Evolutionary conservation across 2,329 filamentous ascomycete species (phyloP), one percentile per base, ranked within the genome.

Genomic region (Triangularia setosa): DNA sequence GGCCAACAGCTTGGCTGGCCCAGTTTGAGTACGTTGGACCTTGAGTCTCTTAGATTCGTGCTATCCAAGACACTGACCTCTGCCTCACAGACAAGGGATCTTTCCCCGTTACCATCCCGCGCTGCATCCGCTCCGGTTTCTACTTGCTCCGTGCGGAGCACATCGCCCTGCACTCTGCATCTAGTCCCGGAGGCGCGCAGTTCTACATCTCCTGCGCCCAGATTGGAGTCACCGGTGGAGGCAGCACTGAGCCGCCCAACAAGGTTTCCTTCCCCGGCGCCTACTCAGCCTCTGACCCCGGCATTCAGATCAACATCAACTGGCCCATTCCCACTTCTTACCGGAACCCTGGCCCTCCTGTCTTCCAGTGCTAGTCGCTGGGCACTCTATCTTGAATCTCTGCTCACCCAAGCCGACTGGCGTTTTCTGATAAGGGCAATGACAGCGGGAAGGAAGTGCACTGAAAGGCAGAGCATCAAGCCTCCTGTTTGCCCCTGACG

Each of bases 101-200:
- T 27, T 75, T 81, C 65, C 72, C 72, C 55, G 77, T 81, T 33
- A 75, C 74, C 48, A 77, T 83, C 58, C 80, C 80, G 2, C 68
- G 66, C 23, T 80, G 78, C 66, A 77, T 82, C 52, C 74, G 75
- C 0, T 68, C 79, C 3, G 80, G 81, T 57, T 77, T 80, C 68
- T 83, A 83, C 67, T 76, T 83, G 27, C 72, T 83, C 23, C 78
- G 81, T 28, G 78, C 79, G 23, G 81, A 83, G 72, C 80, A 83
- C 65, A 78, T 82, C 63, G 80, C 74, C 14, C 74, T 83, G 23
- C 81, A 83, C 71, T 72, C 70, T 52, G 80, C 81, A 7, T 69
- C 73, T 24, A 71, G 69, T 27, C 68, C 73, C 2, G 77, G 78
- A 2, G 80, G 80, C 3, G 80, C 80, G 4, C 80, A 83, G 73